Percentiles rank a stretch among this genome's conserved stretches.
These are phyloP conservation scores for Citrus hindsii DNA, from an alignment of 345 rosid genomes.

Conservation along the genomic window DNA sequence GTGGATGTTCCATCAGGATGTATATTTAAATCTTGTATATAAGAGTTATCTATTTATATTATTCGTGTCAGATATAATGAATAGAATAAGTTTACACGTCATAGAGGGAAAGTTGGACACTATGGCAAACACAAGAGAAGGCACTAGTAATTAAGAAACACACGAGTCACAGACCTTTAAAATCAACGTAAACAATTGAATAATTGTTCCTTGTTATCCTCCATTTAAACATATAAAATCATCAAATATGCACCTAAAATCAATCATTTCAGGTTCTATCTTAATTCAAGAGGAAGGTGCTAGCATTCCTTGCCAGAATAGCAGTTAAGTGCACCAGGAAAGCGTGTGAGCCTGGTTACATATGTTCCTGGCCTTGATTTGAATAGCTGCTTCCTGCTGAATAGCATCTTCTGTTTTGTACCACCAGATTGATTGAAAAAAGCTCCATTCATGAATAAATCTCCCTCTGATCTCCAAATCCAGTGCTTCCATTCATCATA, in stretches of 20 bases:
- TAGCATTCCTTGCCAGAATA: slow-evolving; percentile 5
- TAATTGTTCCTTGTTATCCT: too few relatives aligned
- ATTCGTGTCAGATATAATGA: too few relatives aligned
- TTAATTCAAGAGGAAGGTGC: background rate
- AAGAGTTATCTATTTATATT: too few relatives aligned
- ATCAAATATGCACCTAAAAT: background rate
- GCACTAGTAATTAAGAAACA: too few relatives aligned
- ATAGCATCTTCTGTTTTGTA: slow-evolving; percentile 10
- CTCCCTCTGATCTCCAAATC: slow-evolving; percentile 72
- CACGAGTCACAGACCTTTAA: too few relatives aligned
- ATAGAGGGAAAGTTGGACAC: too few relatives aligned
- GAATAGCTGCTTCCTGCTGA: slow-evolving; percentile 24
- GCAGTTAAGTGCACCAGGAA: slow-evolving; percentile 41
- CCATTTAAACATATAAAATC: background rate
- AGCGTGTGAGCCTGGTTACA: slow-evolving; percentile 33
- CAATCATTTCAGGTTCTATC: background rate
- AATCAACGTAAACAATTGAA: too few relatives aligned
- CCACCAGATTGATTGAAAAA: slow-evolving; percentile 47
- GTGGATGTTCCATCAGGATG: too few relatives aligned
- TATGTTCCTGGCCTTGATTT: slow-evolving; percentile 30
- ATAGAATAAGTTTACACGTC: too few relatives aligned
- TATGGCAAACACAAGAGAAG: too few relatives aligned
- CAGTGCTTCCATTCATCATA: slow-evolving; percentile 57
- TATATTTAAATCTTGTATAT: too few relatives aligned
- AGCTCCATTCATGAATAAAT: slow-evolving; percentile 62